These are phyloP conservation scores for Jatropha multifida DNA, from an alignment of 441 rosid genomes.

Conservation along the genomic window DNA sequence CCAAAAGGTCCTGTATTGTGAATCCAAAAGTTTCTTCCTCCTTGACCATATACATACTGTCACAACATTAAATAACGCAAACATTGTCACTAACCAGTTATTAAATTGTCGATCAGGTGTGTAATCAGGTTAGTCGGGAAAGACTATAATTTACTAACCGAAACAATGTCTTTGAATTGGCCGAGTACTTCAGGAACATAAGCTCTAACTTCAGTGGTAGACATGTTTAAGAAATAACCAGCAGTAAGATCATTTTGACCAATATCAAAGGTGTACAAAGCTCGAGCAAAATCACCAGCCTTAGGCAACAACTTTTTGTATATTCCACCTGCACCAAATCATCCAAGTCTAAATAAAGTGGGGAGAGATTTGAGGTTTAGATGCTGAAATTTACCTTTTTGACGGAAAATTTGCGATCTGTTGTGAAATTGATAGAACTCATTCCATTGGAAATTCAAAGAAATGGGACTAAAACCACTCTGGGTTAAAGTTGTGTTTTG, in stretches of 20 bases:
- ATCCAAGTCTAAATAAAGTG: no score
- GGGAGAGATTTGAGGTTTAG: no score
- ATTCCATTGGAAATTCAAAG: conserved; percentile 57
- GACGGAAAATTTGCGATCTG: conserved; percentile 55
- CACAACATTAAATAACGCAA: background rate
- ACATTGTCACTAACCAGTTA: no score
- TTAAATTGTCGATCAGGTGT: no score
- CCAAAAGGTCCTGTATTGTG: conserved; percentile 89
- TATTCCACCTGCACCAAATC: conserved; percentile 33
- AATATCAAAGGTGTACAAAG: conserved; percentile 75
- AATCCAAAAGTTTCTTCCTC: conserved; percentile 79
- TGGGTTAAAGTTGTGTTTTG: conserved; percentile 55
- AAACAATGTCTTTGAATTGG: conserved; percentile 45
- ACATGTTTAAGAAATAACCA: conserved; percentile 55
- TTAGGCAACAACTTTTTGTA: conserved; percentile 44
- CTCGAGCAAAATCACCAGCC: conserved; percentile 47
- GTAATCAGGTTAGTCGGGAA: no score
- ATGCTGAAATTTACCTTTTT: conserved; percentile 23
- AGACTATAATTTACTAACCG: conserved; percentile 26
- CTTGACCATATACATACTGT: conserved; percentile 49
- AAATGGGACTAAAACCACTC: conserved; percentile 68
- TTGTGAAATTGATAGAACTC: conserved; percentile 55
- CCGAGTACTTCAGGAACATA: conserved; percentile 50
- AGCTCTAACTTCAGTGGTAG: conserved; percentile 46
- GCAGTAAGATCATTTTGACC: conserved; percentile 86